These are phyloP conservation scores for Trypanosoma vivax DNA, from an alignment of 208 protist genomes.

Conservation along the genomic window DNA sequence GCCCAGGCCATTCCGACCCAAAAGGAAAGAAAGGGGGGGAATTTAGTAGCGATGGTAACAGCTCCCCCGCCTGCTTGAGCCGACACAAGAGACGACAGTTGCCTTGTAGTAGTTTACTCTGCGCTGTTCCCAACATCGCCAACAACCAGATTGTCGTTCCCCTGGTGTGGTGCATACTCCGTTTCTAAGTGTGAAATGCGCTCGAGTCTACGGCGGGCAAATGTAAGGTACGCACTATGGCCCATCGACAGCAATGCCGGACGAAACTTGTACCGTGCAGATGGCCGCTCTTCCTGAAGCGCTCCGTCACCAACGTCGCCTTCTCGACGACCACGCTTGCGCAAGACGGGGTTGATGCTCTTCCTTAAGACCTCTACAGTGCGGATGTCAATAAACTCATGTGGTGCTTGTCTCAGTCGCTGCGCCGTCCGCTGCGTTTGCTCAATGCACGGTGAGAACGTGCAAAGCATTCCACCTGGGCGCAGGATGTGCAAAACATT, in stretches of 20 bases:
- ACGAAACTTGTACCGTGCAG: slow-evolving; percentile 38
- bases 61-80: no score
- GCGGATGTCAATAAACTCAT: slow-evolving; percentile 80
- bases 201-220: slow-evolving; percentile 70
- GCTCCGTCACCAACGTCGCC: not conserved
- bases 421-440: slow-evolving; percentile 83
- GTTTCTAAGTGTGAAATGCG: slow-evolving; percentile 6
- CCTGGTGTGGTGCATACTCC: slow-evolving; percentile 7
- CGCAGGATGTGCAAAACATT: slow-evolving; percentile 80
- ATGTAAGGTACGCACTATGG: slow-evolving; percentile 90
- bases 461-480: slow-evolving; percentile 83
- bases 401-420: slow-evolving; percentile 46
- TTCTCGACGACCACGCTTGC: slow-evolving; percentile 48
- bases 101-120: no score
- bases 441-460: slow-evolving; percentile 92
- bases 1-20: not conserved
- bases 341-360: slow-evolving; percentile 57
- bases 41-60: no score
- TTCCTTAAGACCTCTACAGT: slow-evolving; percentile 83
- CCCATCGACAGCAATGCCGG: slow-evolving; percentile 62
- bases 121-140: not conserved
- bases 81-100: no score
- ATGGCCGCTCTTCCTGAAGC: not conserved
- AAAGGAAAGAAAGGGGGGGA: not conserved
- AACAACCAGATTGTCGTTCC: slow-evolving; percentile 5